These are phyloP conservation scores for Loxodes magnus DNA, from an alignment of 73 alveolate genomes.

Conservation along the genomic window DNA sequence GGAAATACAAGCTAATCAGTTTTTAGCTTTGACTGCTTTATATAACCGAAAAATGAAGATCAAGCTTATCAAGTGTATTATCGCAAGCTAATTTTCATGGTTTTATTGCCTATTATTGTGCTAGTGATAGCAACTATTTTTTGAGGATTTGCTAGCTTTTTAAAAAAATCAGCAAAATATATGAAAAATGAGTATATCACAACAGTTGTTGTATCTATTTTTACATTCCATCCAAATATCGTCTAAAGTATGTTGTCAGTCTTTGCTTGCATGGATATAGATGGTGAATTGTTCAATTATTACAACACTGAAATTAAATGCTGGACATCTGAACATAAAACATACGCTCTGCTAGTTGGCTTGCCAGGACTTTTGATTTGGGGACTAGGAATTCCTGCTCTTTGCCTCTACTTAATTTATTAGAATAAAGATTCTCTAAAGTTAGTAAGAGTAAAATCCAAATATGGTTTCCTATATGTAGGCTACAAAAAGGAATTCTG, in stretches of 20 bases:
- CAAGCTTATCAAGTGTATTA: not conserved
- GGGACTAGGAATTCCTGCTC: conserved; percentile 4
- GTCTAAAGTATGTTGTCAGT: conserved; percentile 4
- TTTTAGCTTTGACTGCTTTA: conserved; percentile 13
- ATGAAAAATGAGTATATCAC: conserved; percentile 8
- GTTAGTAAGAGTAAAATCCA: not conserved
- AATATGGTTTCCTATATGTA: conserved; percentile 17
- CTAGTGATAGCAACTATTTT: not conserved
- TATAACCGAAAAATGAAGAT: too few species aligned
- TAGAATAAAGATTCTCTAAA: not conserved
- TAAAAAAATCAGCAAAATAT: not conserved
- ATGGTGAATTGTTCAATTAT: not conserved
- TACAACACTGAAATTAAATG: conserved; percentile 6
- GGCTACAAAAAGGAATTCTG: conserved; percentile 11
- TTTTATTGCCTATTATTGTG: not conserved
- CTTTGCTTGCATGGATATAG: conserved; percentile 13
- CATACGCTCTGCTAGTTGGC: not conserved
- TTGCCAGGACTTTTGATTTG: conserved; percentile 15
- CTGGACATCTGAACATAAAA: conserved; percentile 3
- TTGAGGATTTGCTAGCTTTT: not conserved
- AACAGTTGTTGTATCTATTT: conserved; percentile 14
- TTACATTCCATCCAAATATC: conserved; percentile 15
- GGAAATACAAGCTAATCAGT: conserved; percentile 1
- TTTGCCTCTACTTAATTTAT: not conserved
- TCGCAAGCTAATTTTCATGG: not conserved